Conservation (phyloP, 352 stramenopile genomes). For the Phytopythium aichiense region DNA sequence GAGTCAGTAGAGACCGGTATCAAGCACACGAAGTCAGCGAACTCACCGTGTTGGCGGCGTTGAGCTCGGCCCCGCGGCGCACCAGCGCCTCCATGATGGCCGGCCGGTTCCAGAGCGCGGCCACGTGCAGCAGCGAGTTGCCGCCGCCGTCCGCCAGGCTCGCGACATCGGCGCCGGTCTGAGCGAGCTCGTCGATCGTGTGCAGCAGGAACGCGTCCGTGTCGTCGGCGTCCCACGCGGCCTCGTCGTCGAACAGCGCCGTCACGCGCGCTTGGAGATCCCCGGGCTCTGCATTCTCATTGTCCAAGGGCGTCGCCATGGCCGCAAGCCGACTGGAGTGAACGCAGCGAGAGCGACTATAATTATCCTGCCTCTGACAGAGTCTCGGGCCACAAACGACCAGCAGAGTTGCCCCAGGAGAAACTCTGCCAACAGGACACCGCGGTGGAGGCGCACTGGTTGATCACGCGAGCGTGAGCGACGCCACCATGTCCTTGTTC, state of each 20-base stretch:
- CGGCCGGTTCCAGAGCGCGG: constrained; percentile 49
- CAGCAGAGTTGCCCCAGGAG: too few species aligned
- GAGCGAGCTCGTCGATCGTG: constrained; percentile 34
- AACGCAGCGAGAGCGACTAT: not conserved
- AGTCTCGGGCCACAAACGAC: too few species aligned
- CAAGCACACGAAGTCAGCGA: not conserved
- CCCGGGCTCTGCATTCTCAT: not conserved
- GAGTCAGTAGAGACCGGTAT: not conserved
- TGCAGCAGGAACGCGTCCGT: constrained; percentile 44
- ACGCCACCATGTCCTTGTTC: too few species aligned
- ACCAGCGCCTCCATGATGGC: constrained; percentile 48
- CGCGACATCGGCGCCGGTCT: constrained; percentile 13
- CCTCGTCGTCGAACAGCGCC: constrained; percentile 55
- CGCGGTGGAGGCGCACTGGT: too few species aligned
- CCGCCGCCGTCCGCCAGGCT: constrained; percentile 30
- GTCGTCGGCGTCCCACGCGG: constrained; percentile 53
- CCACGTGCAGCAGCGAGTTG: constrained; percentile 45
- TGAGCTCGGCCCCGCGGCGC: constrained; percentile 34
- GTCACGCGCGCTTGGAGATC: constrained; percentile 19
- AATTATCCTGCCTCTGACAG: too few species aligned
- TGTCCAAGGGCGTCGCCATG: not conserved
- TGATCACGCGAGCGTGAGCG: too few species aligned
- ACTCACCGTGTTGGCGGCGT: constrained; percentile 32
- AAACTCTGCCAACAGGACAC: too few species aligned
- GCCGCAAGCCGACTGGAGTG: not conserved